Evolutionary conservation across 148 eudicot species (phyloP), one percentile per base, ranked within the genome.

Genomic region (Amaranthus hypochondriacus): DNA sequence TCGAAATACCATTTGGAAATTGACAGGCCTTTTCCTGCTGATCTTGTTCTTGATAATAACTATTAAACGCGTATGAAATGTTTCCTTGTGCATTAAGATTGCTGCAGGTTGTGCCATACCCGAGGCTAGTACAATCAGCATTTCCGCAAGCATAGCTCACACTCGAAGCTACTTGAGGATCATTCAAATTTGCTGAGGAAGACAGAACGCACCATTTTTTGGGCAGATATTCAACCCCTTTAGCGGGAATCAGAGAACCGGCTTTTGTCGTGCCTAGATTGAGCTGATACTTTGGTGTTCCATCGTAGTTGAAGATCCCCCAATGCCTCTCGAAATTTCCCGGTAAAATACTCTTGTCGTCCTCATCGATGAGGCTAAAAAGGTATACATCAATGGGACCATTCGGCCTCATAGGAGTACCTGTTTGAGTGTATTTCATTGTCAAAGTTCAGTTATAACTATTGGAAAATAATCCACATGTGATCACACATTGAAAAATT

Each of bases 61-160:
- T 92, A 73, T 83, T 83, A 21, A 71, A 83, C 5, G 86, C 86
- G 43, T 83, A 83, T 5, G 86, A 83, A 46, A 92, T 57, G 68
- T 92, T 92, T 81, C 81, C 81, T 0, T 39, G 62, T 0, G 76
- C 83, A 59, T 86, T 84, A 66, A 92, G 59, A 67, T 68, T 84
- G 3, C 65, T 81, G 62, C 97, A 92, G 0, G 94, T 88, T 3
- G 89, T 71, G 49, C 90, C 92, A 68, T 82, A 85, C 14, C 95
- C 97, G 1, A 92, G 89, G 65, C 88, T 82, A 3, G 92, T 86
- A 76, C 97, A 92, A 46, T 92, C 97, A 43, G 86, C 90, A 55
- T 68, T 78, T 1, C 75, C 80, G 69, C 97, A 92, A 2, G 97
- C 97, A 48, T 86, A 92, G 68, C 83, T 78, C 56, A 89, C 90